Base-by-base conservation (phyloP, 2,329 filamentous ascomycete species). In the Ceratocystis cubensis region DNA sequence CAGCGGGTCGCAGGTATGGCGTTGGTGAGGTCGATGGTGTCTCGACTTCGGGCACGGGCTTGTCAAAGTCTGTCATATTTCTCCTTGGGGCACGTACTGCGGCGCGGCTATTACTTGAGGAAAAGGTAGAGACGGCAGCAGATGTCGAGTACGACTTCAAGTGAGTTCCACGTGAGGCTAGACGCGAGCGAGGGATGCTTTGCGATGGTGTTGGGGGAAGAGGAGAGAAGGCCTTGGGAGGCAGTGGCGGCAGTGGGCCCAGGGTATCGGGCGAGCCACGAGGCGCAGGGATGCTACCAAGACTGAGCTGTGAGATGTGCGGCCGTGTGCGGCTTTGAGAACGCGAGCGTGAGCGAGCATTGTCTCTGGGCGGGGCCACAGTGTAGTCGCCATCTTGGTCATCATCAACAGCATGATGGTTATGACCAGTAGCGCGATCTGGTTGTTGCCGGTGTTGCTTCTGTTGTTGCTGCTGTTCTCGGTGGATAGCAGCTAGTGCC, bases 231-330 rank as follows among this genome's bases (percentile, higher is more conserved):
- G 59, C 30, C 65, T 44, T 63, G 28, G 50, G 33, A 17, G 33
- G 61, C 37, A 44, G 41, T 33, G 63, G 57, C 15, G 66, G 66
- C 44, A 41, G 48, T n/a, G 50, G 63, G 7, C 65, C 66, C 30
- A 53, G 37, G 5, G 53, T 59, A 33, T 46, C 37, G 5, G 44
- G 17, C 22, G 22, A 45, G 20, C 44, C n/a, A 10, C 41, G 41
- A 1, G 50, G 13, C 30, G 65, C 66, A 5, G 66, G 59, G n/a
- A 68, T 68, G 5, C 57, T 64, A 1, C 50, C 56, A 2, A 68
- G 66, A 37, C 22, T 25, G 8, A 65, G 33, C 63, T 65, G 50
- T 7, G 63, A 57, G 13, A 59, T 50, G 4, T 63, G 63, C 25
- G 48, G 41, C 15, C 41, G 63, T 13, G 61, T 48, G 30, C 28